Conservation (phyloP, 1,284 basidiomycete species). For the Pseudozyma hubeiensis region DNA sequence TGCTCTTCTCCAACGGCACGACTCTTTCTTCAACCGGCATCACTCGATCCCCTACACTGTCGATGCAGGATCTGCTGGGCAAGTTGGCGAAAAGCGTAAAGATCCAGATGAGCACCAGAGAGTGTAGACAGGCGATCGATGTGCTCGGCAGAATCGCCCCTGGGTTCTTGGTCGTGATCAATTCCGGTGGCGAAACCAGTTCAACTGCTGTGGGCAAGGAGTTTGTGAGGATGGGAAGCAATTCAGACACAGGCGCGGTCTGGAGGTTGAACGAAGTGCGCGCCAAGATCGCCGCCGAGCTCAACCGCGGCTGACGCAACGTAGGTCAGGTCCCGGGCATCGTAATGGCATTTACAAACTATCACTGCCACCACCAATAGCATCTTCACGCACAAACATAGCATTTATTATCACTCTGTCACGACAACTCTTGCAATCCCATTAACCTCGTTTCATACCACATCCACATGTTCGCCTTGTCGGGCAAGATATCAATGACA, state of each 20-base stretch:
- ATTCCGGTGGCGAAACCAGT: neutral
- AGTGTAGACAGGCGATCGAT: conserved; percentile 44
- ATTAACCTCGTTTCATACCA: too few species aligned
- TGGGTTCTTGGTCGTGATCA: conserved; percentile 51
- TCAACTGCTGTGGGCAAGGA: conserved; percentile 7
- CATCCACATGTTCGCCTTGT: neutral
- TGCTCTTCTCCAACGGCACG: conserved; percentile 54
- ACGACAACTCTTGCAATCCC: neutral
- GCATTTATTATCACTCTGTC: too few species aligned
- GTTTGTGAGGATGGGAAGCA: conserved; percentile 30
- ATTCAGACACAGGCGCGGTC: conserved; percentile 9
- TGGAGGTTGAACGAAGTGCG: conserved; percentile 34
- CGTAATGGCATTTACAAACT: too few species aligned
- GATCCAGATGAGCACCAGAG: conserved; percentile 44
- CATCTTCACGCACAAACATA: neutral
- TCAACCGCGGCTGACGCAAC: conserved; percentile 12
- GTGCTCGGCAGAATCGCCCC: conserved; percentile 39
- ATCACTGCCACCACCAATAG: neutral
- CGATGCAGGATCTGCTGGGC: conserved; percentile 47
- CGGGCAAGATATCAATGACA: too few species aligned
- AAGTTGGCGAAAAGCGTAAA: conserved; percentile 43
- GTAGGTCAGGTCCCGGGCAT: neutral
- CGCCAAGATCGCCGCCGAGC: conserved; percentile 15
- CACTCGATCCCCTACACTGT: conserved; percentile 27
- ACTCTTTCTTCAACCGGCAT: conserved; percentile 31